Evolutionary conservation across 495 filamentous ascomycete genomes (phyloP), one percentile per base, ranked within the genome.

Genomic region (Jackrogersella multiformis): DNA sequence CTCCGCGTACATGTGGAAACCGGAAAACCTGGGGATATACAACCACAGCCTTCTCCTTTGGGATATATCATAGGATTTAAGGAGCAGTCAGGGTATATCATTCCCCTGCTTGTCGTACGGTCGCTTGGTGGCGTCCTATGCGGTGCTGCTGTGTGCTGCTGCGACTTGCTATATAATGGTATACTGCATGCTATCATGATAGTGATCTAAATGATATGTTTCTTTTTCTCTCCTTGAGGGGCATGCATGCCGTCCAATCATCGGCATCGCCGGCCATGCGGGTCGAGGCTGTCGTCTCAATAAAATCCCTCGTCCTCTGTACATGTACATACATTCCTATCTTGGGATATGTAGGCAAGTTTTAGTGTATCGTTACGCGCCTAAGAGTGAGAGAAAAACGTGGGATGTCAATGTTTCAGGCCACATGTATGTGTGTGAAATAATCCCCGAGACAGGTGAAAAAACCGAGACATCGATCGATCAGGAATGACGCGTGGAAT

Each of bases 401-500:
- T 69, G 66, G 61, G 61, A 69, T 69, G 56, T 65, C 61, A 32
- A 61, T 64, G 66, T 64, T 69, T 69, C 61, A 69, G 44, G 44
- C 51, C 49, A 32, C n/a, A n/a, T n/a, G 13, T 24, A 5, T 28
- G 26, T 48, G 30, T 30, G 32, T 56, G n/a, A n/a, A n/a, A n/a
- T n/a, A 69, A 51, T 64, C 42, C 61, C 61, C 60, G 66, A 65
- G 60, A 44, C 48, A 49, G 55, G 35, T 12, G 16, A 28, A 44
- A n/a, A 39, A 34, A 49, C 28, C 32, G 23, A 41, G 35, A 49
- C 23, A 32, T 5, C n/a, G 26, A 39, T 30, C 15, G 34, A 21
- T 42, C 30, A 16, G 49, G 30, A 41, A 24, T 35, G 45, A 52
- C 49, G 54, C 4, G 36, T 42, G 53, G 32, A 30, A 56, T 21